These are phyloP conservation scores for Penicillium expansum DNA, from an alignment of 2,329 filamentous ascomycete genomes.

Conservation along the genomic window DNA sequence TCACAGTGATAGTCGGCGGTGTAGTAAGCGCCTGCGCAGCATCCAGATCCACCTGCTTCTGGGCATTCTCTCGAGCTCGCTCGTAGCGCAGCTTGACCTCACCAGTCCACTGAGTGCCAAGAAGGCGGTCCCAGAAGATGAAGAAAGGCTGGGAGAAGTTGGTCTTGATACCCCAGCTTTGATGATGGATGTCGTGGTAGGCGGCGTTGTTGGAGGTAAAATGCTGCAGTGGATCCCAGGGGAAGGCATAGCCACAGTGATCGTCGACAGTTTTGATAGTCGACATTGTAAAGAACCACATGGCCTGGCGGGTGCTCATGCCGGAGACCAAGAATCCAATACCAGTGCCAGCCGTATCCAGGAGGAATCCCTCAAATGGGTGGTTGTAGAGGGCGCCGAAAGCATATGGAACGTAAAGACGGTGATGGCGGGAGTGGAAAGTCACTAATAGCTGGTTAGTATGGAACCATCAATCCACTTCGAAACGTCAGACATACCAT, in stretches of 20 bases:
- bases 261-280: conserved; percentile 97
- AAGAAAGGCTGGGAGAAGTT: conserved; percentile 60
- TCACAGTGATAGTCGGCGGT: conserved; percentile 15
- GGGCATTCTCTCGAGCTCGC: conserved; percentile 53
- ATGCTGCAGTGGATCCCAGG: conserved; percentile 89
- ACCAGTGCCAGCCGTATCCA: conserved; percentile 86
- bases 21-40: conserved; percentile 25
- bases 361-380: conserved; percentile 85
- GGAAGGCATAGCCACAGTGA: conserved; percentile 93
- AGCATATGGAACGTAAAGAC: conserved; percentile 94
- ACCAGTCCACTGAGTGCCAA: conserved; percentile 81
- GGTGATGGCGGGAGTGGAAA: conserved; percentile 93
- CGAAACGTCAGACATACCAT: conserved; percentile 61
- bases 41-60: conserved; percentile 56
- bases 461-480: neutral
- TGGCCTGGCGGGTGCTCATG: conserved; percentile 82
- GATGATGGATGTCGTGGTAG: conserved; percentile 98
- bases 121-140: conserved; percentile 84
- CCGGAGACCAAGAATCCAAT: conserved; percentile 76
- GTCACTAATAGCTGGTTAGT: conserved; percentile 55
- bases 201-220: conserved; percentile 92
- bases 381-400: conserved; percentile 98
- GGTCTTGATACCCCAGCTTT: conserved; percentile 95
- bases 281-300: conserved; percentile 83
- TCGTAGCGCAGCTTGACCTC: conserved; percentile 60